Conservation (phyloP, 495 filamentous ascomycete species). For the Neurospora sp. region DNA sequence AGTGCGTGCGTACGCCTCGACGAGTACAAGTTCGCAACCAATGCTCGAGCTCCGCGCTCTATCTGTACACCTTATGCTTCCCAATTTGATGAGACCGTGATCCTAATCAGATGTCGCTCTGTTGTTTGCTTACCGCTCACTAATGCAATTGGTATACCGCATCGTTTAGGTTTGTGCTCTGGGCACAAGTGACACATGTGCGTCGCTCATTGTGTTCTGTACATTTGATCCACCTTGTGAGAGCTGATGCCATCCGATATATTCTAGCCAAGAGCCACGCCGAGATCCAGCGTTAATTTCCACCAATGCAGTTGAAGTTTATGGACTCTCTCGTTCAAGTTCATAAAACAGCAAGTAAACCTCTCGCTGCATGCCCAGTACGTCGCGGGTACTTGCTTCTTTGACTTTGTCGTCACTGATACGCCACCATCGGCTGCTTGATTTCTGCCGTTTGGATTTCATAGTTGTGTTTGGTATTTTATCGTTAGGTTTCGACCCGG, state of each 20-base stretch:
- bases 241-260: not conserved
- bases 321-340: slow-evolving; percentile 36
- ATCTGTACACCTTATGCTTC: not conserved
- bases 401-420: slow-evolving; percentile 97
- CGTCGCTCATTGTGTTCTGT: not conserved
- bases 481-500: not conserved
- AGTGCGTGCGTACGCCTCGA: not conserved
- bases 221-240: not conserved
- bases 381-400: slow-evolving; percentile 82
- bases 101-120: not conserved
- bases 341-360: slow-evolving; percentile 97
- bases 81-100: not conserved
- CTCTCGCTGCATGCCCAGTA: slow-evolving; percentile 87
- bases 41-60: not conserved
- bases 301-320: not conserved
- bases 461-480: not conserved
- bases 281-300: not conserved
- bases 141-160: not conserved
- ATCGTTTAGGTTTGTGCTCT: not conserved
- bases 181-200: not conserved
- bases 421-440: slow-evolving; percentile 83
- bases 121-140: not conserved
- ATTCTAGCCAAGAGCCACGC: not conserved
- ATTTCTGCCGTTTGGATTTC: slow-evolving; percentile 46
- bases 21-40: not conserved